These are phyloP conservation scores for Ophiosphaerella korrae DNA, from an alignment of 2,329 filamentous ascomycete species.

Conservation along the genomic window DNA sequence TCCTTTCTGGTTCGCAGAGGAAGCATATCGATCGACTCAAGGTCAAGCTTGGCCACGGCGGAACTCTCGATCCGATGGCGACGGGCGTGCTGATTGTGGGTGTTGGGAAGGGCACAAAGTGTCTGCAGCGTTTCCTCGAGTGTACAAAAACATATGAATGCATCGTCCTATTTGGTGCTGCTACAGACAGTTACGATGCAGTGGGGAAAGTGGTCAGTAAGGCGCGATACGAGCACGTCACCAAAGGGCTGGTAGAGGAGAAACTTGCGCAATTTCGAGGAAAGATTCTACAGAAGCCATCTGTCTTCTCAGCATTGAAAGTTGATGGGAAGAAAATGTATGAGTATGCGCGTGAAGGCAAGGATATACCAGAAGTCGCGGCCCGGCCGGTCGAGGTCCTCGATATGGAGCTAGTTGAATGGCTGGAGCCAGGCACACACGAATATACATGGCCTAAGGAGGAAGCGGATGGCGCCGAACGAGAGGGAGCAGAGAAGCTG, in stretches of 20 bases:
- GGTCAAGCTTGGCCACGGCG: slow-evolving; percentile 95
- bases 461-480: slow-evolving; percentile 77
- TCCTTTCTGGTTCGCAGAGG: slow-evolving; percentile 59
- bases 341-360: slow-evolving; percentile 91
- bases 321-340: slow-evolving; percentile 94
- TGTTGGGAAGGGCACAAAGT: slow-evolving; percentile 85
- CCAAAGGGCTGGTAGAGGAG: slow-evolving; percentile 75
- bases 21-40: slow-evolving; percentile 59
- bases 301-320: slow-evolving; percentile 89
- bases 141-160: slow-evolving; percentile 96
- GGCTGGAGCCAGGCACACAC: slow-evolving; percentile 80
- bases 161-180: slow-evolving; percentile 85
- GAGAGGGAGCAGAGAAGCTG: slow-evolving; percentile 74
- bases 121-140: slow-evolving; percentile 74
- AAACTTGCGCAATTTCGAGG: slow-evolving; percentile 77
- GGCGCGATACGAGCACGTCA: slow-evolving; percentile 80
- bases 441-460: slow-evolving; percentile 77
- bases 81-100: slow-evolving; percentile 91
- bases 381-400: slow-evolving; percentile 77
- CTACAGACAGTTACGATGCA: slow-evolving; percentile 90
- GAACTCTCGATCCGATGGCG: slow-evolving; percentile 91
- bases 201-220: slow-evolving; percentile 81
- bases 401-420: slow-evolving; percentile 82
- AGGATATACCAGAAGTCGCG: slow-evolving; percentile 84
- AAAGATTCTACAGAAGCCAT: slow-evolving; percentile 85